These are phyloP conservation scores for Arachnomyces sp. DNA, from an alignment of 2,329 filamentous ascomycete species.

Conservation along the genomic window DNA sequence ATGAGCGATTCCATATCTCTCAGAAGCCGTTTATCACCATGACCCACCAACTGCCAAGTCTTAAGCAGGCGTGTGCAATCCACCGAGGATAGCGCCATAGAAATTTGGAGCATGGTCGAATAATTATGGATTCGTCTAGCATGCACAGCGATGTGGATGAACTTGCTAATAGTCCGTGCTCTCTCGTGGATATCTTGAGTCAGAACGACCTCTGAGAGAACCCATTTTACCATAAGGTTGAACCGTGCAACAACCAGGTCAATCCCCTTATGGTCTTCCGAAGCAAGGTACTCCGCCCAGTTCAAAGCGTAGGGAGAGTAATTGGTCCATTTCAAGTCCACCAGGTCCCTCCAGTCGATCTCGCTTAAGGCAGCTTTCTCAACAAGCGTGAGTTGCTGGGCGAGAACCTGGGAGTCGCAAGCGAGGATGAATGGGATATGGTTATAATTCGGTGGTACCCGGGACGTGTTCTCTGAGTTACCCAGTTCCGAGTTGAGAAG, in stretches of 20 bases:
- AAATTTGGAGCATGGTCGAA: conserved; percentile 58
- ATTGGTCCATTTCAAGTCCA: conserved; percentile 55
- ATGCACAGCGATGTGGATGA: conserved; percentile 54
- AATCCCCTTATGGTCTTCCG: conserved; percentile 48
- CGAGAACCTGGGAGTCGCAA: conserved; percentile 52
- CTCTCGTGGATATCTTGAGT: conserved; percentile 51
- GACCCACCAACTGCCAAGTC: conserved; percentile 52
- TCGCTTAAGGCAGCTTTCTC: conserved; percentile 59
- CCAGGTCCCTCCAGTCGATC: conserved; percentile 58
- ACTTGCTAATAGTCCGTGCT: conserved; percentile 53
- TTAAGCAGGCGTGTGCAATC: conserved; percentile 49
- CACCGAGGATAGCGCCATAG: conserved; percentile 52
- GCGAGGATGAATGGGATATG: conserved; percentile 58
- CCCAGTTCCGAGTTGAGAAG: conserved; percentile 25
- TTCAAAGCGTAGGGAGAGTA: conserved; percentile 44
- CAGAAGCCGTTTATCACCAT: conserved; percentile 46
- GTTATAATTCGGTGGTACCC: conserved; percentile 17
- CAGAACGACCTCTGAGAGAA: conserved; percentile 53
- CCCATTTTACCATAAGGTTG: conserved; percentile 60
- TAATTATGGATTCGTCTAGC: conserved; percentile 54
- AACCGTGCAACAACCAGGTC: conserved; percentile 59
- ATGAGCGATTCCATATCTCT: conserved; percentile 53
- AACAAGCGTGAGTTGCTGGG: conserved; percentile 56
- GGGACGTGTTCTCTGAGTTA: conserved; percentile 10
- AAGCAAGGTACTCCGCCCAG: conserved; percentile 55